Evolutionary conservation across 78 protist genomes (phyloP), one percentile per base, ranked within the genome.

Genomic region (Dictyostelium capitatum): DNA sequence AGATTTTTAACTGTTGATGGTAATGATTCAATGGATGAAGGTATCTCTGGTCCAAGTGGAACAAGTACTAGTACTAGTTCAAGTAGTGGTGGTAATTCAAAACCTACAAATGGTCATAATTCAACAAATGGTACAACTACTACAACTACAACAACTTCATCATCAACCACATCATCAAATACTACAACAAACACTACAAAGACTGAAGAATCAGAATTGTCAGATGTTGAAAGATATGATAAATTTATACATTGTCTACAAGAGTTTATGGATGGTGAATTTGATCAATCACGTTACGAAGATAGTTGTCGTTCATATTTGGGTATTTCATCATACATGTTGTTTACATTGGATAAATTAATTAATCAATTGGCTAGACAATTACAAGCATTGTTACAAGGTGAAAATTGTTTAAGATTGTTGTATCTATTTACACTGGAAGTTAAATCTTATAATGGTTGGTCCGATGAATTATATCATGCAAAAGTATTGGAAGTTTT

Each of bases 301-400:
- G 95, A 91, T 23, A 78, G 80, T 53, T 91, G 95, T 67, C 23
- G 95, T 23, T 91, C 95, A 7, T 81, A 83, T 53, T 70, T 91
- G 9, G 95, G 95, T 51, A 67, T 83, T 48, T 51, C 67, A 17
- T 77, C 95, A 0, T 91, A 81, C 53, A 67, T 91, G 10, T 43
- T 91, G 23, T 91, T 91, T 32, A 91, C 95, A 17, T 23, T 91
- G 14, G 95, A 83, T 17, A 81, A 82, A 37, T 41, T 91, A 32
- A 81, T 91, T 19, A 69, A 54, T 53, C 84, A 77, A 51, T 67
- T 91, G 15, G 78, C 90, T 17, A 48, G 81, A 70, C 91, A 85
- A 50, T 69, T 95, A 51, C 89, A 89, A 56, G 65, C 94, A 23
- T 56, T 95, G 10, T 77, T 95, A 78, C 67, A 70, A 62, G 85